These are phyloP conservation scores for Opeltia flavorubescens DNA, from an alignment of 495 filamentous ascomycete genomes.

Conservation along the genomic window DNA sequence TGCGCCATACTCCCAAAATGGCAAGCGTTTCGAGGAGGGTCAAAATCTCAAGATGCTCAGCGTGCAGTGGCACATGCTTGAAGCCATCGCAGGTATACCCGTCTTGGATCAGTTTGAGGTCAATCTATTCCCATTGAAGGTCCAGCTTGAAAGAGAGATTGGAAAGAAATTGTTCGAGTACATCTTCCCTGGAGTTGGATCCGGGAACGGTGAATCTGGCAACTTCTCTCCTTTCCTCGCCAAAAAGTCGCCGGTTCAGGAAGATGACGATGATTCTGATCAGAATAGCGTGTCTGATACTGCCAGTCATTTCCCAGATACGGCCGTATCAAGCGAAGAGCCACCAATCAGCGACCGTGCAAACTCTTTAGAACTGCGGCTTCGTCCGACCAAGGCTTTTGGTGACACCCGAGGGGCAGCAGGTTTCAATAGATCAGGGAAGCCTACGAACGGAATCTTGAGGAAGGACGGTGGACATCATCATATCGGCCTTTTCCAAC, in stretches of 20 bases:
- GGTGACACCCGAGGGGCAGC: constrained; percentile 1
- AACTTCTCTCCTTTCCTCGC: constrained; percentile 66
- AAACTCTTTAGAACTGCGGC: constrained; percentile 59
- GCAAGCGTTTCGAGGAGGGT: constrained; percentile 28
- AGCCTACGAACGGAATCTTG: not conserved
- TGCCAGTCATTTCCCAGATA: constrained; percentile 11
- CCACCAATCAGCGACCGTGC: constrained; percentile 33
- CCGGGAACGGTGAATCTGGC: constrained; percentile 45
- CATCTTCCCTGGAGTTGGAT: constrained; percentile 73
- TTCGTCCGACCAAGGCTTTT: constrained; percentile 62
- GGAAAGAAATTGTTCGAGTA: constrained; percentile 95
- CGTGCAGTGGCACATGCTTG: constrained; percentile 93
- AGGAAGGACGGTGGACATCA: constrained; percentile 23
- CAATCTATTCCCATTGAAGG: constrained; percentile 78
- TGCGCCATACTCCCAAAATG: constrained; percentile 64
- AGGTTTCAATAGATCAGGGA: constrained; percentile 19
- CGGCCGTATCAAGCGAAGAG: constrained; percentile 23
- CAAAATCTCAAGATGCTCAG: constrained; percentile 64
- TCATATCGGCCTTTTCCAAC: constrained; percentile 41
- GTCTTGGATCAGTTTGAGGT: constrained; percentile 97
- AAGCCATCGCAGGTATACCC: constrained; percentile 94
- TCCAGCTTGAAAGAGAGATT: constrained; percentile 87
- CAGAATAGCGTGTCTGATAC: constrained; percentile 16
- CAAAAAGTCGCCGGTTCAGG: constrained; percentile 54
- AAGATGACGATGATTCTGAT: constrained; percentile 46